Conservation (phyloP, 1,139 yeast species). For the Taiozyma sp. region DNA sequence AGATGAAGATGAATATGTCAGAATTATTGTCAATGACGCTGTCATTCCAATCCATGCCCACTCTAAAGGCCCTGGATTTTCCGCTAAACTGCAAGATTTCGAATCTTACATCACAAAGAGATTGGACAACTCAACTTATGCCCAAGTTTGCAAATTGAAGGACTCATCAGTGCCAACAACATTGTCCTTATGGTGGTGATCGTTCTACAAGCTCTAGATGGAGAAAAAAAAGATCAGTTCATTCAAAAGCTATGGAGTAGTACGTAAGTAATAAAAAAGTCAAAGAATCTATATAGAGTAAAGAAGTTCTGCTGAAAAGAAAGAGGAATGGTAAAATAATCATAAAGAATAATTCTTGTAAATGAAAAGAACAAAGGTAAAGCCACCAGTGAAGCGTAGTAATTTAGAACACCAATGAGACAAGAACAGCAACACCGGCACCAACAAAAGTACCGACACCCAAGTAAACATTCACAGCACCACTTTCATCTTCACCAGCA, state of each 20-base stretch:
- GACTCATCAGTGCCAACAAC: constrained; percentile 8
- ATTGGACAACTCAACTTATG: constrained; percentile 11
- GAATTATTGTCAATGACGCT: constrained; percentile 52
- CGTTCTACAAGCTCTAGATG: neutral
- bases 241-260: neutral
- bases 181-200: constrained; percentile 15
- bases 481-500: neutral
- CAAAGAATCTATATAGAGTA: neutral
- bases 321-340: neutral
- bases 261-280: neutral
- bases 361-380: too few species aligned
- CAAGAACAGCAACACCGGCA: neutral
- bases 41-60: constrained; percentile 48
- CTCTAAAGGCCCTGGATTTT: constrained; percentile 48
- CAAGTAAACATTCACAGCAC: neutral
- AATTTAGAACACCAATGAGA: neutral
- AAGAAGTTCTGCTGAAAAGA: neutral
- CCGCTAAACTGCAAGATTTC: constrained; percentile 35
- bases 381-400: too few species aligned
- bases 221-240: neutral
- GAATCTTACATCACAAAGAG: constrained; percentile 10
- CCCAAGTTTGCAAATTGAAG: constrained; percentile 13
- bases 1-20: constrained; percentile 26
- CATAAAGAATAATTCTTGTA: too few species aligned
- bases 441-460: neutral